phyloP scores from a whole-genome alignment of 2,329 filamentous ascomycete genomes.

The Rutstroemia sp. region DNA sequence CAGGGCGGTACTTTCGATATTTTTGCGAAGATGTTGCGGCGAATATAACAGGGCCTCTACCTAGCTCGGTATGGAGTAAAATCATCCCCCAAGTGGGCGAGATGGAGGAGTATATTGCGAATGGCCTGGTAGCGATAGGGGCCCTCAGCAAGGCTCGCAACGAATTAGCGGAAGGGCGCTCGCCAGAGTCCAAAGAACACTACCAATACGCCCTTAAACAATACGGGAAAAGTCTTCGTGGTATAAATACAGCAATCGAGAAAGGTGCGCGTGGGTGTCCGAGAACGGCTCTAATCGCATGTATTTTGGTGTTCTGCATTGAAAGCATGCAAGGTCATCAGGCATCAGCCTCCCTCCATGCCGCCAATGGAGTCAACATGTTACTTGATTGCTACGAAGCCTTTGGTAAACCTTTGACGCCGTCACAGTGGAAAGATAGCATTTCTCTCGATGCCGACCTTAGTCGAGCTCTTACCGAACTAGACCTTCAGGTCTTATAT shows the following conservation, averaged over 20 bases:
- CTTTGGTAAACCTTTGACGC: not conserved
- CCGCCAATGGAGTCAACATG: conserved; percentile 2
- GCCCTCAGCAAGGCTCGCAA: conserved; percentile 11
- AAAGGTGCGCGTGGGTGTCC: not conserved
- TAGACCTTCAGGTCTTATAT: conserved; percentile 10
- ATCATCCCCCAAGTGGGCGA: conserved; percentile 17
- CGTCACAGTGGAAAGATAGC: not conserved
- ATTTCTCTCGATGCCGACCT: not conserved
- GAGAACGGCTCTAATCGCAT: conserved; percentile 7
- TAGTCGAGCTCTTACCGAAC: not conserved
- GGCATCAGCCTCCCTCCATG: conserved; percentile 8
- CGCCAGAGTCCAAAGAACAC: not conserved
- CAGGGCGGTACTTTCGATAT: conserved; percentile 14
- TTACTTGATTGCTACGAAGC: not conserved
- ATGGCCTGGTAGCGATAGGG: conserved; percentile 17
- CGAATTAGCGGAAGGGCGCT: not conserved
- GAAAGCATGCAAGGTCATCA: conserved; percentile 11
- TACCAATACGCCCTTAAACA: conserved; percentile 6
- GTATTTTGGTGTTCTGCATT: conserved; percentile 10
- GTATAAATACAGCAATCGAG: conserved; percentile 3
- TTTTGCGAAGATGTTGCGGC: conserved; percentile 14
- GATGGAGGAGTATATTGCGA: conserved; percentile 13
- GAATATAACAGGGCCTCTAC: conserved; percentile 13
- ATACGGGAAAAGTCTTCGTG: conserved; percentile 5
- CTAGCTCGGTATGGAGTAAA: conserved; percentile 12